Evolutionary conservation across 148 eudicot genomes (phyloP).

Genomic region (Fagopyrum esculentum): DNA sequence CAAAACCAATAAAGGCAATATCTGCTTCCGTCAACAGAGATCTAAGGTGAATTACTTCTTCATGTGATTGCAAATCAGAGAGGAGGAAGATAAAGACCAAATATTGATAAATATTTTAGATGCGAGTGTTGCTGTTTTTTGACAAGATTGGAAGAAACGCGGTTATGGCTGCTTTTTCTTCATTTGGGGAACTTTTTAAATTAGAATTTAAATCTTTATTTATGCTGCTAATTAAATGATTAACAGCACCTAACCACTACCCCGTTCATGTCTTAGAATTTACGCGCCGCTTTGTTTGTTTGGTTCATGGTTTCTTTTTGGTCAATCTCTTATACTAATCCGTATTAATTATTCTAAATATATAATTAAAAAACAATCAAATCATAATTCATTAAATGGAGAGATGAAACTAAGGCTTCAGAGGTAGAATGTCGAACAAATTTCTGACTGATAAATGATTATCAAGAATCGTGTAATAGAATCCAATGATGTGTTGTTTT

Average conservation of each 20-base stretch:
- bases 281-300: slow-evolving; percentile 14
- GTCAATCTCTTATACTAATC: background rate
- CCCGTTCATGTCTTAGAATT: background rate
- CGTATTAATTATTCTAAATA: background rate
- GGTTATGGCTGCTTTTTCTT: slow-evolving; percentile 11
- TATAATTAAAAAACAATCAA: background rate
- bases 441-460: background rate
- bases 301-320: background rate
- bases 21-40: background rate
- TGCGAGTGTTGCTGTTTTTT: background rate
- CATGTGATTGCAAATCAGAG: background rate
- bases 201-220: background rate
- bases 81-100: background rate
- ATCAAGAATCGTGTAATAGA: too few species aligned
- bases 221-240: slow-evolving; percentile 10
- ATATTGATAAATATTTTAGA: background rate
- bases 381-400: background rate
- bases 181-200: background rate
- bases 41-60: background rate
- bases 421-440: background rate
- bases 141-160: slow-evolving; percentile 14
- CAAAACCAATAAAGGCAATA: background rate
- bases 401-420: background rate
- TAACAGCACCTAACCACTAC: slow-evolving; percentile 12
- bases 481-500: too few species aligned